Percentiles rank a stretch among this genome's conserved stretches.
Conservation (phyloP, 805 yeast genomes). For the Sungouiozyma intestinalis region DNA sequence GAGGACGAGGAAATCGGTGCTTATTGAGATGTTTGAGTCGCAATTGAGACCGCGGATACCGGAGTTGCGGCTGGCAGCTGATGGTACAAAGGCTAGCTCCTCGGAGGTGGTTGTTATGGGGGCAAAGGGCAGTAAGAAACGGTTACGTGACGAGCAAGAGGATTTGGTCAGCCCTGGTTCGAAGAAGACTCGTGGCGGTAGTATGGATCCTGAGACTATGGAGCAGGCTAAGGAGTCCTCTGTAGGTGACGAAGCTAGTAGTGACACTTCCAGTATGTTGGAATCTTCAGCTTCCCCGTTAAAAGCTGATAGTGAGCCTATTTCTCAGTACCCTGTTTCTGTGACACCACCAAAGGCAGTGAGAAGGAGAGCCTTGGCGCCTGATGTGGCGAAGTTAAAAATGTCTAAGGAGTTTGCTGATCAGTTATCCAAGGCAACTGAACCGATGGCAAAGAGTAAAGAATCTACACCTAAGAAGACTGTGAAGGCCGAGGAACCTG, state of each 20-base stretch:
- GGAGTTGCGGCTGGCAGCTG: constrained; percentile 28
- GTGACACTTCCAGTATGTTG: neutral
- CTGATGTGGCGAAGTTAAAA: constrained; percentile 23
- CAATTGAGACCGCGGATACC: constrained; percentile 42
- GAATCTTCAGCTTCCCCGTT: neutral
- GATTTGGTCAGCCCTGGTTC: neutral
- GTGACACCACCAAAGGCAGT: neutral
- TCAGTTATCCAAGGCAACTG: constrained; percentile 12
- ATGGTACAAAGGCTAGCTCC: constrained; percentile 13
- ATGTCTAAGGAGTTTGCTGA: constrained; percentile 28
- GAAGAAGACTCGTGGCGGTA: neutral
- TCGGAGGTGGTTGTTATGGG: constrained; percentile 6
- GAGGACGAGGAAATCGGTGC: constrained; percentile 54
- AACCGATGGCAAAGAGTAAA: neutral
- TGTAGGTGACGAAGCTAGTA: neutral
- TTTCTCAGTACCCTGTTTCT: neutral
- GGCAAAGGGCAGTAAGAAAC: neutral
- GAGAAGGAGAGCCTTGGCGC: constrained; percentile 17
- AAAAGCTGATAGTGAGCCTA: neutral
- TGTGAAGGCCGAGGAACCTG: neutral
- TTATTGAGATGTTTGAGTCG: constrained; percentile 44
- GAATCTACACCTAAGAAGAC: neutral
- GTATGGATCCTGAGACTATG: neutral
- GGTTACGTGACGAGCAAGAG: neutral
- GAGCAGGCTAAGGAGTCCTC: neutral